Percentiles rank a stretch among this genome's conserved stretches.
Conservation (phyloP, 352 stramenopile genomes). For the Phytophthora hybrid region DNA sequence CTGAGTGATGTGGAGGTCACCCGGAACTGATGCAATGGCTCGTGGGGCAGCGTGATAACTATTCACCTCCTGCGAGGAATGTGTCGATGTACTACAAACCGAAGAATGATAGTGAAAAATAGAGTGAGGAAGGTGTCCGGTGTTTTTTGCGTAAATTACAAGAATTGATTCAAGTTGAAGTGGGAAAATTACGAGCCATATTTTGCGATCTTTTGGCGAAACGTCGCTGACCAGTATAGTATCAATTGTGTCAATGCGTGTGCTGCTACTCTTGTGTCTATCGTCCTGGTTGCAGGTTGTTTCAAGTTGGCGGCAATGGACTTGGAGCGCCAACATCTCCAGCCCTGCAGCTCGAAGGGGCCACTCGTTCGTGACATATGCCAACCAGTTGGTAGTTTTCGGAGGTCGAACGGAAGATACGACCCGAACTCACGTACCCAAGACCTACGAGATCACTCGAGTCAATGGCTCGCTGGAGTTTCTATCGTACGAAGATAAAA, state of each 20-base stretch:
- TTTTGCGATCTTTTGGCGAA: conserved; percentile 31
- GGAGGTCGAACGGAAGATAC: conserved; percentile 93
- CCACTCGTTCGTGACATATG: conserved; percentile 90
- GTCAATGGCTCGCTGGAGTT: conserved; percentile 89
- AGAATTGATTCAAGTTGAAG: background rate
- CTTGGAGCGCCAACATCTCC: conserved; percentile 54
- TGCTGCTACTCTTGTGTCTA: conserved; percentile 21
- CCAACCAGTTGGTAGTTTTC: conserved; percentile 91
- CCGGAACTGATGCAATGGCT: conserved; percentile 33
- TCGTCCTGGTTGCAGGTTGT: conserved; percentile 16
- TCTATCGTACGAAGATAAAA: conserved; percentile 90
- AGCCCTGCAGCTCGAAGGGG: conserved; percentile 82
- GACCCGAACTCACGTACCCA: conserved; percentile 87
- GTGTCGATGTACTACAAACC: conserved; percentile 14
- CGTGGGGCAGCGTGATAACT: conserved; percentile 26
- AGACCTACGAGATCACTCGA: conserved; percentile 90
- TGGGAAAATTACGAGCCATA: background rate
- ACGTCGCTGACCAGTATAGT: conserved; percentile 26
- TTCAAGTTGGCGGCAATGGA: conserved; percentile 87
- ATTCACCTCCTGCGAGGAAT: background rate
- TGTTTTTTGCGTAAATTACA: too few relatives aligned
- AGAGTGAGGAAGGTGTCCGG: conserved; percentile 7
- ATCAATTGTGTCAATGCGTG: conserved; percentile 18
- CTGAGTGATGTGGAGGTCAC: too few relatives aligned
- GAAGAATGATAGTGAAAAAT: background rate